These are phyloP conservation scores for Clathrus columnatus DNA, from an alignment of 768 basidiomycete genomes.

Conservation along the genomic window DNA sequence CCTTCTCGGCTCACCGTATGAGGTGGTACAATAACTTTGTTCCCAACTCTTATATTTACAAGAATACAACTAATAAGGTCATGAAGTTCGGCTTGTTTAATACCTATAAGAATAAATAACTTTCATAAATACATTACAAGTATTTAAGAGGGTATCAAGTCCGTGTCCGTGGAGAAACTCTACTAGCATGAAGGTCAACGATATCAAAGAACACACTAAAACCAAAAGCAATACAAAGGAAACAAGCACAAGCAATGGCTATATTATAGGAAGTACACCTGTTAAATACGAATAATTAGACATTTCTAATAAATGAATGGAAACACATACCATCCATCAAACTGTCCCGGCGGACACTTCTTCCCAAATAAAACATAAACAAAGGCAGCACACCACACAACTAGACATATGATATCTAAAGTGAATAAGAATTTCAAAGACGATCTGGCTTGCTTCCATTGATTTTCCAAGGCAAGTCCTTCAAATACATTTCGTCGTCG, in stretches of 20 bases:
- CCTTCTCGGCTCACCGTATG: too few species aligned
- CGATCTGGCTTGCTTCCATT: conserved; percentile 49
- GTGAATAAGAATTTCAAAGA: conserved; percentile 44
- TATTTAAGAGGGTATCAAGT: conserved; percentile 21
- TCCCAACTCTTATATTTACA: too few species aligned
- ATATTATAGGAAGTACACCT: conserved; percentile 71
- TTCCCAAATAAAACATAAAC: conserved; percentile 52
- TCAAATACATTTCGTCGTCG: conserved; percentile 44
- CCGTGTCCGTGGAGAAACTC: conserved; percentile 53
- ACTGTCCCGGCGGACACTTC: conserved; percentile 54
- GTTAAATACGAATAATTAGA: too few species aligned
- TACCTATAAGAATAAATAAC: too few species aligned
- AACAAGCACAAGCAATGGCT: conserved; percentile 52
- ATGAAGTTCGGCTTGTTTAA: too few species aligned
- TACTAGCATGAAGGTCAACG: conserved; percentile 55
- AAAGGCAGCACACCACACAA: conserved; percentile 52
- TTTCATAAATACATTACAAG: not conserved
- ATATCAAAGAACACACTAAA: conserved; percentile 55
- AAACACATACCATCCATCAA: conserved; percentile 50
- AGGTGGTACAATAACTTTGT: too few species aligned
- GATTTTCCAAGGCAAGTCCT: conserved; percentile 53
- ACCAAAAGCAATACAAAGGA: conserved; percentile 47
- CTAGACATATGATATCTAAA: conserved; percentile 38
- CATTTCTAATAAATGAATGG: too few species aligned
- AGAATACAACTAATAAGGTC: too few species aligned